Conservation (phyloP, 495 filamentous ascomycete species). For the Penicillium maclennaniae region DNA sequence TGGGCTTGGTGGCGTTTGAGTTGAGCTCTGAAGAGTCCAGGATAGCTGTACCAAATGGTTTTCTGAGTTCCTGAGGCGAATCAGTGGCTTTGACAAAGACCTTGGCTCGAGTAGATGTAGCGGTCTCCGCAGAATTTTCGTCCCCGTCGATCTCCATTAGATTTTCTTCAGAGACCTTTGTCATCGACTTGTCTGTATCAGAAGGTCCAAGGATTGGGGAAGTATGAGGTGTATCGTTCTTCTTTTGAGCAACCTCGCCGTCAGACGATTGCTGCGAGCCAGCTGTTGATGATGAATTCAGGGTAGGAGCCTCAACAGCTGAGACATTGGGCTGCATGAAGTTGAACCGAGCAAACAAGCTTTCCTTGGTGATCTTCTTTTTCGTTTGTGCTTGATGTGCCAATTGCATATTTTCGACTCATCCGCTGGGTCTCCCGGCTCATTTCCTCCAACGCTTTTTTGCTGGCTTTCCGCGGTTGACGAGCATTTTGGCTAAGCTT, state of each 20-base stretch:
- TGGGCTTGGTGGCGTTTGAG: conserved; percentile 7
- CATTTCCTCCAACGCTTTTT: conserved; percentile 96
- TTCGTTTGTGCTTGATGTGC: conserved; percentile 86
- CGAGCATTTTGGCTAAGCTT: conserved; percentile 62
- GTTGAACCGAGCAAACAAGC: conserved; percentile 81
- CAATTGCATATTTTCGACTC: conserved; percentile 83
- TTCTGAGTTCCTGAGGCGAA: background rate
- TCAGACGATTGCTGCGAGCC: conserved; percentile 49
- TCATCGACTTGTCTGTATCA: conserved; percentile 20
- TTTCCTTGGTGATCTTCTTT: conserved; percentile 85
- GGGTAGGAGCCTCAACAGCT: conserved; percentile 16
- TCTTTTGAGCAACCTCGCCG: conserved; percentile 33
- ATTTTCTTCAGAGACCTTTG: conserved; percentile 15
- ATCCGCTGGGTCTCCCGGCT: conserved; percentile 87
- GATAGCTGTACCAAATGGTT: background rate
- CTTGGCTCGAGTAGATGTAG: conserved; percentile 21
- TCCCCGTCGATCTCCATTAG: background rate
- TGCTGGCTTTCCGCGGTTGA: conserved; percentile 82
- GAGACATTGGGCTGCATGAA: conserved; percentile 47
- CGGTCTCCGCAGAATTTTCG: conserved; percentile 1
- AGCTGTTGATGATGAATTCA: conserved; percentile 38
- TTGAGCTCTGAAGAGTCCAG: background rate
- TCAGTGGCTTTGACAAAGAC: conserved; percentile 6
- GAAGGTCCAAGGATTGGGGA: conserved; percentile 37
- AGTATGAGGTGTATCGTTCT: conserved; percentile 49